Conservation (phyloP, 2,329 filamentous ascomycete species). For the Calycina herbarum region DNA sequence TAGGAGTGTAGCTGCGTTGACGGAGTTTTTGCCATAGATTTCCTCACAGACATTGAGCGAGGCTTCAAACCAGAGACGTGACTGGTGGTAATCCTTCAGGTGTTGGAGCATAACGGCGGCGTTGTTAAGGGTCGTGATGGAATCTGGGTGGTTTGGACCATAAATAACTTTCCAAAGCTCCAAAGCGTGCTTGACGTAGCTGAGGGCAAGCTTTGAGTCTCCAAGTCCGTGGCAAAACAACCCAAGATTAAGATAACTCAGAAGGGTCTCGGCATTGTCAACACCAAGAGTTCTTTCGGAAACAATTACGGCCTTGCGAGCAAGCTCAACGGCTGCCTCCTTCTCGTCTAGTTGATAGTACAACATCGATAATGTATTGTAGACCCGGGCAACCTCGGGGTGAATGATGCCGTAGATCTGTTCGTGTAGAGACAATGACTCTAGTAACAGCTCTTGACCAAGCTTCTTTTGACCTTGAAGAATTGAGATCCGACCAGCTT, state of each 20-base stretch:
- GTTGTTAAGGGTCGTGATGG: conserved; percentile 98
- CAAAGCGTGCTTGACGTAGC: conserved; percentile 88
- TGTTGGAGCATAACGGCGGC: conserved; percentile 97
- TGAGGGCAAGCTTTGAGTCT: conserved; percentile 83
- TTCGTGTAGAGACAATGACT: conserved; percentile 93
- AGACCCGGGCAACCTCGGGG: conserved; percentile 91
- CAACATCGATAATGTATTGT: conserved; percentile 91
- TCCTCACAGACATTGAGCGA: conserved; percentile 86
- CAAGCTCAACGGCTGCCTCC: conserved; percentile 89
- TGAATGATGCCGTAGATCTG: conserved; percentile 98
- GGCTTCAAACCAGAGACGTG: conserved; percentile 93
- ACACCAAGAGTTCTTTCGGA: conserved; percentile 91
- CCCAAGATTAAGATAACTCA: conserved; percentile 94
- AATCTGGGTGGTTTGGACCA: conserved; percentile 89
- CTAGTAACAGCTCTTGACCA: conserved; percentile 91
- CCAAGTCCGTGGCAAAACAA: conserved; percentile 91
- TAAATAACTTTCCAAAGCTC: conserved; percentile 98
- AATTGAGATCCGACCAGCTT: conserved; percentile 94
- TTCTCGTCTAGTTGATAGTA: conserved; percentile 99
- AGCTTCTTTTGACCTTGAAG: conserved; percentile 94
- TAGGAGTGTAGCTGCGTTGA: conserved; percentile 90
- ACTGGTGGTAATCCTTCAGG: conserved; percentile 92
- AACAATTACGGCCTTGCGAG: conserved; percentile 94
- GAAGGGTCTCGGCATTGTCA: conserved; percentile 88
- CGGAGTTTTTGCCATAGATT: conserved; percentile 83